Base-by-base conservation (phyloP, 176 grass and related monocot genomes). In the Olyra latifolia region DNA sequence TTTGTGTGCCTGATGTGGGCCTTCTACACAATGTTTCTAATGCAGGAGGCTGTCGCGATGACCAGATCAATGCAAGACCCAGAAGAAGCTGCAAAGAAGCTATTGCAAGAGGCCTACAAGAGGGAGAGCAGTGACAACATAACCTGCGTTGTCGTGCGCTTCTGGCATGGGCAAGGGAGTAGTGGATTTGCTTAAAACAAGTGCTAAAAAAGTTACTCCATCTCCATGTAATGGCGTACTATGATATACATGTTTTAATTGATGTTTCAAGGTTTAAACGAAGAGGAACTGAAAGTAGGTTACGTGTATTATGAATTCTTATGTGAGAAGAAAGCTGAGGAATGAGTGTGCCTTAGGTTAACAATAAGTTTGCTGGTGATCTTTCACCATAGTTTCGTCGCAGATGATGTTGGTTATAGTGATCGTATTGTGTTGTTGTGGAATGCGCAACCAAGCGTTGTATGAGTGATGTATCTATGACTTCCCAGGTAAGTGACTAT, bases 81-180 rank as follows among this genome's bases (percentile, higher is more conserved):
- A 57, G 84, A 90, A 69, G 84, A 90, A 72, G 88, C 88, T 15
- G 88, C 84, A 8, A 83, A 83, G 75, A 87, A 81, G 84, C 88
- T 90, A n/a, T 41, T 90, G 84, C 88, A 90, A 4, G 88, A 90
- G 70, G 88, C 88, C 9, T 87, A 90, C 74, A 78, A 75, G 80
- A 68, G 75, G 84, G 88, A 87, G 84, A 90, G 88, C 75, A 83
- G 80, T 28, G 88, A 90, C 80, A 90, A 90, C 56, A 90, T 90
- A 47, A 90, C 84, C 19, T 90, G 88, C 6, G 80, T 90, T 4
- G 88, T 87, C 0, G 88, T 90, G 62, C 84, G 84, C 53, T 90
- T 90, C 75, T 87, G 87, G 47, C 62, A 72, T 11, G 80, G 80
- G 9, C 84, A 90, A 79, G 84, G 84, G 44, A 83, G 80, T 13